Base-by-base conservation (phyloP, 306 rosid genomes). In the Lathyrus sativus region DNA sequence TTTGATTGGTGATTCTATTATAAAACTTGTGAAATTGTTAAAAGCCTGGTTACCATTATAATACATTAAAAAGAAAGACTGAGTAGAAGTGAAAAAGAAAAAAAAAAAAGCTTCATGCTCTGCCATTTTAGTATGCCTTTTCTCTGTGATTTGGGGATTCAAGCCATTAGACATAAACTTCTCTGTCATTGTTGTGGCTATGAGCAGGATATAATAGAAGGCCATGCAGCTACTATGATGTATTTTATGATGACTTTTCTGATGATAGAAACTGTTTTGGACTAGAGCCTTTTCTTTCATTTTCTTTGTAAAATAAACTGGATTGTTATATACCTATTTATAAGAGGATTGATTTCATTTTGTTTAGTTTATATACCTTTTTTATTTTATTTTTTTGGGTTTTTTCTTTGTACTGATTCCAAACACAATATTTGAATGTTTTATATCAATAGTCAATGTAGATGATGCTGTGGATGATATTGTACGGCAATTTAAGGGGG, bases 391-490 rank as follows among this genome's bases (percentile, higher is more conserved):
- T 67, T 50, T 50, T 22, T 60, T 17, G 15, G 29, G 57, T 35
- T 68, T 22, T 43, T 43, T 50, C 29, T 29, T 10, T 50, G 41
- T 29, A 6, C 54, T n/a, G 45, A 61, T 68, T 78, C 65, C 53
- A 28, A 64, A 42, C 73, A 29, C 37, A 22, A 48, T 68, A 37
- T 45, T 48, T 51, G 42, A 69, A 8, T 62, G 67, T 42, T 33
- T 78, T 38, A 42, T 61, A 48, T 68, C 22, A 48, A 58, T 92
- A 95, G 99, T 95, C 65, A 90, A 87, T 64, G 95, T 90, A 68
- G 99, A 95, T 75, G 97, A 85, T 81, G 99, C 99, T 29, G 80
- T 88, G 85, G 99, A 95, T 77, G 97, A 90, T 77, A 88, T 90
- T 76, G 92, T 91, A 68, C 87, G 96, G 49, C 99, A 95, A 76